Base-by-base conservation (phyloP, 257 asterid species). In the Solanum pimpinellifolium region DNA sequence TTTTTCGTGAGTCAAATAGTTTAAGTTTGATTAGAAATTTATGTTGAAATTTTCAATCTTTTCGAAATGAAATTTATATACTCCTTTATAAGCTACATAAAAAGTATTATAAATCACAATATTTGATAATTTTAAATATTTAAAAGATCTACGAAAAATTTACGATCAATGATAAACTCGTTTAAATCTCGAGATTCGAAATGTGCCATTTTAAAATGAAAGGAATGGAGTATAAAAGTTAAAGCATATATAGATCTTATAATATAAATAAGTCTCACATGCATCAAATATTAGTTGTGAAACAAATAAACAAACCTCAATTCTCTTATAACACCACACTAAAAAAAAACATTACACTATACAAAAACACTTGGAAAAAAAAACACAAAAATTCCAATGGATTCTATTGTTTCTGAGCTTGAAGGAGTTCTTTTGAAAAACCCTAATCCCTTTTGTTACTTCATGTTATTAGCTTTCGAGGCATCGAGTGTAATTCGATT, bases 361-460 rank as follows among this genome's bases (percentile, higher is more conserved):
- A 94, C 68, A 87, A 89, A 90, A 73, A 21, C 84, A 88, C n/a
- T 5, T 59, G 6, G 4, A 1, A 59, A 83, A 47, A 52, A 78
- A 49, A 56, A 4, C 14, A 83, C 7, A 83, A 83, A 68, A 59
- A 7, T 18, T 56, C 65, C 59, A 69, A 92, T 93, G 97, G 91
- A 91, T 72, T 91, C 94, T 31, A 90, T 92, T 59, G 91, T 95
- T 68, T 92, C 94, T 0, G 98, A 94, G 87, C 86, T 97, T 1
- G 98, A 95, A 91, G 98, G 99, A 23, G 89, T 93, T 56, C 98
- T 97, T 70, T 86, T 94, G 89, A 93, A 91, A 44, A 88, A 92
- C 82, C 90, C 89, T 14, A 75, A 92, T 85, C 87, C 92, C 0
- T 93, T 94, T 86, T 92, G 95, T 59, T 94, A 93, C 87, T 94